phyloP scores from a whole-genome alignment of 805 yeast genomes.

The Candida silvicultrix region DNA sequence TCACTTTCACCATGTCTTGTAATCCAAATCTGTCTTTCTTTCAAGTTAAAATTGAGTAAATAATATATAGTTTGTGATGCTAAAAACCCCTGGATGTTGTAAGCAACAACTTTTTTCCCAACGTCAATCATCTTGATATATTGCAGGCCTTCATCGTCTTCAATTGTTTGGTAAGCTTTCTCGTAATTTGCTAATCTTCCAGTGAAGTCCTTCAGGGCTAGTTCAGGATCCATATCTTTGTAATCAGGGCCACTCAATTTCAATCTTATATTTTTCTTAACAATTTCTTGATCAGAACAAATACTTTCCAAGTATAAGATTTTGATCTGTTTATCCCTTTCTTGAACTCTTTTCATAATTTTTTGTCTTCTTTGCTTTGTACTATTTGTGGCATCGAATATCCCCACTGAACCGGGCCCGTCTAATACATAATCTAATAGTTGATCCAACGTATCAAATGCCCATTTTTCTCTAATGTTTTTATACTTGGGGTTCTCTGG shows the following conservation, averaged over 20 bases:
- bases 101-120: slow-evolving; percentile 89
- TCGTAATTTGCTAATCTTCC: slow-evolving; percentile 79
- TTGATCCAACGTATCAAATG: slow-evolving; percentile 86
- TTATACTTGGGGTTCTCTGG: slow-evolving; percentile 68
- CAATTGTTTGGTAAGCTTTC: slow-evolving; percentile 85
- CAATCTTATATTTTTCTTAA: slow-evolving; percentile 77
- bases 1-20: slow-evolving; percentile 91
- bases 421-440: slow-evolving; percentile 72
- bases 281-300: slow-evolving; percentile 72
- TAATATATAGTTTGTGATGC: slow-evolving; percentile 93
- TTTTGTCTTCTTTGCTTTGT: slow-evolving; percentile 57
- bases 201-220: slow-evolving; percentile 76
- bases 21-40: slow-evolving; percentile 89
- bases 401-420: slow-evolving; percentile 88
- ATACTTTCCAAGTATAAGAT: slow-evolving; percentile 82
- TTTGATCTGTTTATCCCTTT: slow-evolving; percentile 57
- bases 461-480: slow-evolving; percentile 85
- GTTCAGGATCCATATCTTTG: slow-evolving; percentile 71
- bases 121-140: slow-evolving; percentile 95
- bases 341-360: slow-evolving; percentile 50
- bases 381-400: slow-evolving; percentile 80
- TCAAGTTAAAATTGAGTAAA: slow-evolving; percentile 78
- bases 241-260: slow-evolving; percentile 94
- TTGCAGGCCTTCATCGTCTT: slow-evolving; percentile 68
- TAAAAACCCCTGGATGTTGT: slow-evolving; percentile 79